Evolutionary conservation across 2,329 filamentous ascomycete genomes (phyloP).

Genomic region (Trichoderma breve): DNA sequence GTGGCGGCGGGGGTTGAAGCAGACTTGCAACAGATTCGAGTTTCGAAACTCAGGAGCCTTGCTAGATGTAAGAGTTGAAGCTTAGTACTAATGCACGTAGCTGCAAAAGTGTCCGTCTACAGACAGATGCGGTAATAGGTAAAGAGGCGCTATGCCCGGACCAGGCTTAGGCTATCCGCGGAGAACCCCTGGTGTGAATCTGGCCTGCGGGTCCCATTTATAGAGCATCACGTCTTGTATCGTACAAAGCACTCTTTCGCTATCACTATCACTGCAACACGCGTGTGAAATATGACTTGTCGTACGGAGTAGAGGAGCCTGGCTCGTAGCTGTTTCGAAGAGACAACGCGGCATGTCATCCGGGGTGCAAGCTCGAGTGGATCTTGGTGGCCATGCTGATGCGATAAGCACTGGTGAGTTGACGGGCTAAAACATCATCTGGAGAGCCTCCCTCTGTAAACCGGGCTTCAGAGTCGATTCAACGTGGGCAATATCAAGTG

Average conservation of each 20-base stretch:
- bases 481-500: not conserved
- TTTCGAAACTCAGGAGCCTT: slow-evolving; percentile 39
- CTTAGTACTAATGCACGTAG: not conserved
- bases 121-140: not conserved
- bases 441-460: not conserved
- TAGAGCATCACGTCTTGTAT: not conserved
- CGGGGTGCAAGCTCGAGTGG: not conserved
- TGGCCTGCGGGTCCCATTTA: not conserved
- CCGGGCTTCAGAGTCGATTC: not conserved
- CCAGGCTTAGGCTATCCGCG: not conserved
- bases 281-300: not conserved
- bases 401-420: not conserved
- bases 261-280: not conserved
- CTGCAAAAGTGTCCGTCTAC: not conserved
- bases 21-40: slow-evolving; percentile 46
- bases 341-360: not conserved
- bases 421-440: not conserved
- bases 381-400: not conserved
- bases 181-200: slow-evolving; percentile 14
- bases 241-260: not conserved
- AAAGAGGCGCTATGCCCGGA: not conserved
- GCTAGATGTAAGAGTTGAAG: slow-evolving; percentile 20
- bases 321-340: not conserved
- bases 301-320: not conserved
- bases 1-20: slow-evolving; percentile 41